Evolutionary conservation across 2,329 filamentous ascomycete genomes (phyloP).

Genomic region (Botrytis squamosa): DNA sequence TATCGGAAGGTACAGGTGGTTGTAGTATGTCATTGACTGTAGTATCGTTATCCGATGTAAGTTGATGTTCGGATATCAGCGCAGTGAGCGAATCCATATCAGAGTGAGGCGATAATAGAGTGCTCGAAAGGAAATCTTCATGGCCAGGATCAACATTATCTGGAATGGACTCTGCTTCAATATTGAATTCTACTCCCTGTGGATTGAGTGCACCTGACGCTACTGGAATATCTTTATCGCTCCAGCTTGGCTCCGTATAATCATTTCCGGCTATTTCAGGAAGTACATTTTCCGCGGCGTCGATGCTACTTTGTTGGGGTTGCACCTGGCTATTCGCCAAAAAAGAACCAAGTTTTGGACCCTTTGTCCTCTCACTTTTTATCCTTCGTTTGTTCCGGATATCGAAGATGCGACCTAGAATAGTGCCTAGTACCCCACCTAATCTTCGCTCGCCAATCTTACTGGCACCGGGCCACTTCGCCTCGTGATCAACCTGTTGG

Average conservation of each 20-base stretch:
- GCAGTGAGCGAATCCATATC: constrained; percentile 35
- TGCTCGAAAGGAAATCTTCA: constrained; percentile 3
- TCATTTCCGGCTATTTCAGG: not conserved
- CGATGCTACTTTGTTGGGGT: not conserved
- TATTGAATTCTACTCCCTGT: constrained; percentile 26
- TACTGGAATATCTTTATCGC: constrained; percentile 22
- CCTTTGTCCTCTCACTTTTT: constrained; percentile 32
- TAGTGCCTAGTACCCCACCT: constrained; percentile 66
- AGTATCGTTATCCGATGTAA: constrained; percentile 20
- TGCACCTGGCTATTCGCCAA: not conserved
- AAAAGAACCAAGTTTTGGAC: not conserved
- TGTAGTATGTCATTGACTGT: constrained; percentile 9
- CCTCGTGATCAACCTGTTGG: constrained; percentile 61
- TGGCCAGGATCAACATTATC: constrained; percentile 19
- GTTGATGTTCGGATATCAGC: constrained; percentile 34
- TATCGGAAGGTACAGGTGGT: constrained; percentile 15
- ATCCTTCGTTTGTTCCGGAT: constrained; percentile 43
- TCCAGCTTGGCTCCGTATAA: not conserved
- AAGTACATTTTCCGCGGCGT: not conserved
- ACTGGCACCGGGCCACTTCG: constrained; percentile 54
- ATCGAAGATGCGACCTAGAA: constrained; percentile 67
- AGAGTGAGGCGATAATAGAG: constrained; percentile 28
- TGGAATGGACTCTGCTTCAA: constrained; percentile 22
- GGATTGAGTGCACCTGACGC: constrained; percentile 25
- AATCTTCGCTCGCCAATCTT: constrained; percentile 61